Percentiles rank a stretch among this genome's conserved stretches.
phyloP scores from a whole-genome alignment of 2,329 filamentous ascomycete genomes.

The Pleoardoris graminearum region DNA sequence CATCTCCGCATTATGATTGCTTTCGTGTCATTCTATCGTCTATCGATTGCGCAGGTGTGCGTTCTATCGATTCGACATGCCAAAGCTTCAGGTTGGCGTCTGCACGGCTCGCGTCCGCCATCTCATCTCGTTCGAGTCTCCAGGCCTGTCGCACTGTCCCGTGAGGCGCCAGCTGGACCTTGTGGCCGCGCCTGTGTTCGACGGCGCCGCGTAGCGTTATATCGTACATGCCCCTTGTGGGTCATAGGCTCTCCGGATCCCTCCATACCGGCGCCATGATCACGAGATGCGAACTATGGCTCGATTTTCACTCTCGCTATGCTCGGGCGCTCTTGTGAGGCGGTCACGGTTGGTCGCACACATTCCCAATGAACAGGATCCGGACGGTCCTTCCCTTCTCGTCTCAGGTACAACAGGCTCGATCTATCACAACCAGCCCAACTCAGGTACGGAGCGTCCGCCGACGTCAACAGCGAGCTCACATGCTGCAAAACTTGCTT shows the following conservation, averaged over 20 bases:
- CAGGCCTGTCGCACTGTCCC: conserved; percentile 2
- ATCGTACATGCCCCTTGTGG: conserved; percentile 7
- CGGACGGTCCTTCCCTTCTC: conserved; percentile 4
- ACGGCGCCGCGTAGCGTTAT: conserved; percentile 12
- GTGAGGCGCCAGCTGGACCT: conserved; percentile 10
- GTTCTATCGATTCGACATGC: background rate
- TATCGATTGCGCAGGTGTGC: conserved; percentile 12
- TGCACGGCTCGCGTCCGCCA: background rate
- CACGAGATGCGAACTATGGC: background rate
- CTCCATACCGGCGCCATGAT: background rate
- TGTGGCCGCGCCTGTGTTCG: conserved; percentile 2
- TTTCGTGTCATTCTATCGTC: conserved; percentile 12
- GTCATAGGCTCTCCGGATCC: background rate
- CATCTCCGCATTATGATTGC: conserved; percentile 40
- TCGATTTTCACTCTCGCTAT: background rate
- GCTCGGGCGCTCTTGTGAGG: background rate
- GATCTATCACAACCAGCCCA: background rate
- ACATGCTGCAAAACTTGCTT: background rate
- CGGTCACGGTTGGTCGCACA: background rate
- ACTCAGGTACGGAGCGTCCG: background rate
- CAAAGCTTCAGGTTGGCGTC: background rate
- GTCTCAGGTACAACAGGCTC: background rate
- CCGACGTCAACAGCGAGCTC: background rate
- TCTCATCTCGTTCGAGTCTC: background rate
- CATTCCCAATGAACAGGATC: background rate